Base-by-base conservation (phyloP, 1,139 yeast species). In the Kodamaea ohmeri region DNA sequence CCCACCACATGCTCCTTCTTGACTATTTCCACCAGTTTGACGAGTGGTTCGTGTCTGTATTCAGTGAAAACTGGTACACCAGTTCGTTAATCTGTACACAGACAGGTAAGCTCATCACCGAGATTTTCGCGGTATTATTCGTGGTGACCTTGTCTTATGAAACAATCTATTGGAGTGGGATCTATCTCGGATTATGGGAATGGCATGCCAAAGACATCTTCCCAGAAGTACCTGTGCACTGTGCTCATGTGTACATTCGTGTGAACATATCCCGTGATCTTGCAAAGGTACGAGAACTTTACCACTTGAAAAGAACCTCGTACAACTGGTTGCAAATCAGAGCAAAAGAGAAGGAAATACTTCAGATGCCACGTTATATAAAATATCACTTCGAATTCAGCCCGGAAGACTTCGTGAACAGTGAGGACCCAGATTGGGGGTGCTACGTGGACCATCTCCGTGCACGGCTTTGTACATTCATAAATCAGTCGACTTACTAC, bases 361-460 rank as follows among this genome's bases (percentile, higher is more conserved):
- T 40, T 20, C 26, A 29, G 4, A 32, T 36, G 24, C 28, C 38
- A 3, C 34, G 14, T 15, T 80, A 79, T 25, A 59, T 82, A 17
- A 69, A 65, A 33, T 84, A 80, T 51, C 85, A 83, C 52, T 71
- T 87, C 46, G 92, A 85, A 52, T 86, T 88, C 58, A 76, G 87
- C 32, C 89, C 90, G 0, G 94, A 83, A 47, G 96, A 88, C 52
- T 82, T 78, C 52, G 79, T 68, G 51, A 53, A 55, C 55, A 73
- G 56, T 63, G 71, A 57, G 46, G 75, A 81, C 43, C 83, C 83
- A 1, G 90, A 83, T 39, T 73, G 69, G 48, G 95, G 95, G 1
- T 78, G 89, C 6, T 76, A 83, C 8, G 67, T 89, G 18, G 71
- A 67, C 18, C 80, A 81, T 47, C 66, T 87, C 42, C 70, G 89